phyloP scores from a whole-genome alignment of 805 yeast genomes.

The Metschnikowia gelsemii region DNA sequence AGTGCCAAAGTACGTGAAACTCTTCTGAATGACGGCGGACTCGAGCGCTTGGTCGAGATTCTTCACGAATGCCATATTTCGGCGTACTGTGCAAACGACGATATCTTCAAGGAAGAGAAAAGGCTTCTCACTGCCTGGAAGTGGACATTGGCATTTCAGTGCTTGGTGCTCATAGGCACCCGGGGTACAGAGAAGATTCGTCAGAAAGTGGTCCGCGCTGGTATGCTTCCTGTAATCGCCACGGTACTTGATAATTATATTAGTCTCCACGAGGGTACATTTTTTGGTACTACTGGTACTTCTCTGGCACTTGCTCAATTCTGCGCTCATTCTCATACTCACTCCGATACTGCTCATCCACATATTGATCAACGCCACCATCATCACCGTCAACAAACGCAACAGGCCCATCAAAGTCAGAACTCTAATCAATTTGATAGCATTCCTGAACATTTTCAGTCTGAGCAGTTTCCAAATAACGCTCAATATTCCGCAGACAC shows the following conservation, averaged over 20 bases:
- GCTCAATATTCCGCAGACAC: not conserved
- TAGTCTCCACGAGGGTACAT: slow-evolving; percentile 40
- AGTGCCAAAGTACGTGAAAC: slow-evolving; percentile 90
- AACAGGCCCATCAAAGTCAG: not conserved
- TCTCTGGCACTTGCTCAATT: slow-evolving; percentile 9
- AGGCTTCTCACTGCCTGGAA: slow-evolving; percentile 84
- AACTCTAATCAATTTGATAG: not conserved
- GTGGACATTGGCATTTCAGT: slow-evolving; percentile 94
- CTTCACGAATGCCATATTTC: slow-evolving; percentile 70
- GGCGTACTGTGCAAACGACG: slow-evolving; percentile 30
- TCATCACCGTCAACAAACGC: not conserved
- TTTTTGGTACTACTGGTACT: slow-evolving; percentile 18
- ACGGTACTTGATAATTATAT: slow-evolving; percentile 89
- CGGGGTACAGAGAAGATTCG: slow-evolving; percentile 88
- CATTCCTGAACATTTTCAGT: not conserved
- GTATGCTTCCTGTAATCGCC: slow-evolving; percentile 85
- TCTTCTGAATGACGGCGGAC: slow-evolving; percentile 83
- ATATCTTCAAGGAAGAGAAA: slow-evolving; percentile 37
- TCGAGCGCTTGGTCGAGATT: slow-evolving; percentile 83
- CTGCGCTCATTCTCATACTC: slow-evolving; percentile 1
- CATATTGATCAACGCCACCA: slow-evolving; percentile 1
- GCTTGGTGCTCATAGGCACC: slow-evolving; percentile 86
- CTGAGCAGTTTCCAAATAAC: slow-evolving; percentile 1
- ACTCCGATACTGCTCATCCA: slow-evolving; percentile 5
- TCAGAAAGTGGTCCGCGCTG: slow-evolving; percentile 85